A percentile compares a stretch with the other conserved stretches of the same genome.
Conservation (phyloP, 176 grass and related monocot genomes). For the Zoysia japonica region DNA sequence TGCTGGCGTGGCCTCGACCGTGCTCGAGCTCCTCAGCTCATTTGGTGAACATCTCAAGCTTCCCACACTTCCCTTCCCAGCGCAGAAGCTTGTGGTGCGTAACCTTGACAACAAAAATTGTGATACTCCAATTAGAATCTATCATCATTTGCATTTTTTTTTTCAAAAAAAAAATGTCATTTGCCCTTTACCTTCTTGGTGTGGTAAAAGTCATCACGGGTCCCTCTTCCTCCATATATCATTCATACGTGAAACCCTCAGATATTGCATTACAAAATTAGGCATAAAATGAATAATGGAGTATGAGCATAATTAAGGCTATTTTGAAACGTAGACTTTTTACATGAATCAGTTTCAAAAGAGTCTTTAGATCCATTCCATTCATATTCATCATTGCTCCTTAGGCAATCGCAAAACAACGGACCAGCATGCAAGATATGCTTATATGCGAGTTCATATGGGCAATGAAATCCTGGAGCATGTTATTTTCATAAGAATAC, state of each 20-base stretch:
- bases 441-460: neutral
- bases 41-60: neutral
- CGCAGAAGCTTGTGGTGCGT: neutral
- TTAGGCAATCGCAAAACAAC: no score
- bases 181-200: no score
- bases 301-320: neutral
- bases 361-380: neutral
- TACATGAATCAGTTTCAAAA: no score
- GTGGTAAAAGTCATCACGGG: no score
- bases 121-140: no score
- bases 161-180: no score
- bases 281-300: no score
- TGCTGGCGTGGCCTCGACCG: neutral
- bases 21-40: neutral
- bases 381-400: neutral
- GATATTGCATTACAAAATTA: neutral
- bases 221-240: neutral
- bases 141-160: no score
- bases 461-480: neutral
- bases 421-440: no score
- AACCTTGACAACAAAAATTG: no score
- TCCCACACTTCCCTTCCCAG: neutral
- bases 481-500: no score
- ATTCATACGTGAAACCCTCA: neutral
- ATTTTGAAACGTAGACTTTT: no score